These are phyloP conservation scores for Scheffersomyces ergatensis DNA, from an alignment of 805 yeast genomes.

Conservation along the genomic window DNA sequence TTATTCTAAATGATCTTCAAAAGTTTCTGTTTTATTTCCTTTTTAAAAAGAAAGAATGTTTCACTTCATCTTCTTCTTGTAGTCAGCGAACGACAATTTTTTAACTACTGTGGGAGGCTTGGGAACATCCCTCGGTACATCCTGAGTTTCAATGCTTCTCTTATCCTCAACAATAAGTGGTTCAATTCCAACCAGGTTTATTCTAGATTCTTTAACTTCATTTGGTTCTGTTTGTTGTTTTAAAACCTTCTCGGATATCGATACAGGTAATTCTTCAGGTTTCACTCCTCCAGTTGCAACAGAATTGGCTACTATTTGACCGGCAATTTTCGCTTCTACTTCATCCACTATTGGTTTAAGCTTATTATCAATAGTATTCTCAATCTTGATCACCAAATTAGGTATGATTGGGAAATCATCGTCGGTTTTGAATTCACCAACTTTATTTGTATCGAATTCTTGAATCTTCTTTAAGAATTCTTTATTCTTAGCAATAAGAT, in stretches of 20 bases:
- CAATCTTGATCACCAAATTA: constrained; percentile 21
- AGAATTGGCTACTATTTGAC: constrained; percentile 1
- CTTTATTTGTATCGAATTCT: constrained; percentile 1
- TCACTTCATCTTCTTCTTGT: constrained; percentile 53
- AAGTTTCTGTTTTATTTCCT: neutral
- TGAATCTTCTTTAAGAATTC: constrained; percentile 2
- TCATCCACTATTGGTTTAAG: constrained; percentile 18
- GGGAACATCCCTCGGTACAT: neutral
- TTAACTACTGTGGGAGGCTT: constrained; percentile 13
- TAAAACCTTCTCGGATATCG: neutral
- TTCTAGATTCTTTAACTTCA: neutral
- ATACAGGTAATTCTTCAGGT: neutral
- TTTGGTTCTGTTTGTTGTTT: neutral
- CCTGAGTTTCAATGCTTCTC: constrained; percentile 1
- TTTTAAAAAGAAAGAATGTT: neutral
- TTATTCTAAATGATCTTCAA: no score
- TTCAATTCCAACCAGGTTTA: neutral
- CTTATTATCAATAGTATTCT: constrained; percentile 16
- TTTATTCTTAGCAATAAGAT: constrained; percentile 12
- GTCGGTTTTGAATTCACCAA: neutral
- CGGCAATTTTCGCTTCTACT: constrained; percentile 9
- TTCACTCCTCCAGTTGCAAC: neutral
- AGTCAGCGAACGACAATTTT: constrained; percentile 74
- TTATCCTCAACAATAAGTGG: neutral
- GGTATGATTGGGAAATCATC: constrained; percentile 20